Conservation (phyloP, 1,284 basidiomycete species). For the Agaricales sp. region DNA sequence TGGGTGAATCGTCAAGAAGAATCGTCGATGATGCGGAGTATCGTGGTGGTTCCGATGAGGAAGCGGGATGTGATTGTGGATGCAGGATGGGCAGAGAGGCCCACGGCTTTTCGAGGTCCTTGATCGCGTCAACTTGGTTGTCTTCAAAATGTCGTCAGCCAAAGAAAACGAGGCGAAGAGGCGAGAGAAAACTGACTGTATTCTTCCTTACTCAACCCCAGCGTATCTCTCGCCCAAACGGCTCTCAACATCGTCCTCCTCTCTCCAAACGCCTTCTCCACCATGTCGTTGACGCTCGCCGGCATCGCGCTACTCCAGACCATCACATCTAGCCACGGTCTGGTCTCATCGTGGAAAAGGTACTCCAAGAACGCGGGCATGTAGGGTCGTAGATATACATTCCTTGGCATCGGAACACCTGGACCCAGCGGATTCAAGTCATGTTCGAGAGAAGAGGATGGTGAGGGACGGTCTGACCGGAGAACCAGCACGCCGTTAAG, state of each 20-base stretch:
- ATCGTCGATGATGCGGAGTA: conserved; percentile 65
- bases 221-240: conserved; percentile 72
- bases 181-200: conserved; percentile 43
- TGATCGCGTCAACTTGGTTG: conserved; percentile 43
- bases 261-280: conserved; percentile 41
- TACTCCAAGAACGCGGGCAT: conserved; percentile 55
- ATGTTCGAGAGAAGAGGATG: no score
- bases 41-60: no score
- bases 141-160: not conserved
- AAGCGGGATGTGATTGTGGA: no score
- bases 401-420: conserved; percentile 13
- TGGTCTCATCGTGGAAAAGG: conserved; percentile 45
- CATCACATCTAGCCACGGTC: conserved; percentile 66
- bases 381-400: conserved; percentile 58
- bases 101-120: conserved; percentile 75
- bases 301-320: conserved; percentile 84
- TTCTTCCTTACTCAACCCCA: conserved; percentile 46
- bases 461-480: conserved; percentile 33
- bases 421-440: conserved; percentile 8
- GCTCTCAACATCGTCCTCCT: conserved; percentile 37
- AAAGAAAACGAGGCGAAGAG: not conserved
- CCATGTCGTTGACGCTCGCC: conserved; percentile 69
- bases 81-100: conserved; percentile 27
- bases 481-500: conserved; percentile 67
- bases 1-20: conserved; percentile 72